Conservation (phyloP, 2,329 filamentous ascomycete species). For the Tricladium varicosporioides region DNA sequence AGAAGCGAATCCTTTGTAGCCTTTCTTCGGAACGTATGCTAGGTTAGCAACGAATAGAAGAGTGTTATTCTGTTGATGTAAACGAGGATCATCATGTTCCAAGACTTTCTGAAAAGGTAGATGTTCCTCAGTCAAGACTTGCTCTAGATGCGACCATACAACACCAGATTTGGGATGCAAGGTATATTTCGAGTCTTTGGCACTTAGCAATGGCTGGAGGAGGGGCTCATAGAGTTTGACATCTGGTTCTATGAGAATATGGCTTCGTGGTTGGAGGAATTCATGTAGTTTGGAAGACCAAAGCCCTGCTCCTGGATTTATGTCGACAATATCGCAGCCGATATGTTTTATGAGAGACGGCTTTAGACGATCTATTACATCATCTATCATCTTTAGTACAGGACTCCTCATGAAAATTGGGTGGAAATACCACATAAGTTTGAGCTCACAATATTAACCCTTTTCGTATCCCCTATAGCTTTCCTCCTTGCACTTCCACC, state of each 20-base stretch:
- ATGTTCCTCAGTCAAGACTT: conserved; percentile 48
- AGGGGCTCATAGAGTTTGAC: conserved; percentile 55
- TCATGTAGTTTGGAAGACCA: conserved; percentile 79
- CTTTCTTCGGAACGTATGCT: conserved; percentile 49
- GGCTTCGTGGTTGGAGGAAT: conserved; percentile 71
- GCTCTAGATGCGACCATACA: conserved; percentile 57
- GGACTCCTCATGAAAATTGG: background rate
- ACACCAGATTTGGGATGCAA: conserved; percentile 57
- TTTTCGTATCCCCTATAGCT: conserved; percentile 34
- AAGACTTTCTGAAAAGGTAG: conserved; percentile 52
- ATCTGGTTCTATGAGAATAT: conserved; percentile 79
- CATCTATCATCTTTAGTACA: conserved; percentile 21
- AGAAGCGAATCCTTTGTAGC: conserved; percentile 53
- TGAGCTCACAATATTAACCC: conserved; percentile 54
- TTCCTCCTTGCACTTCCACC: background rate
- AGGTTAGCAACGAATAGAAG: conserved; percentile 73
- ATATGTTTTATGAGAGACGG: conserved; percentile 65
- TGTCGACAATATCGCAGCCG: conserved; percentile 82
- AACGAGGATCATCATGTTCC: conserved; percentile 36
- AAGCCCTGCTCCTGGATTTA: conserved; percentile 77
- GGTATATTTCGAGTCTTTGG: conserved; percentile 44
- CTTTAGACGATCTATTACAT: conserved; percentile 60
- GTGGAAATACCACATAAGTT: conserved; percentile 42
- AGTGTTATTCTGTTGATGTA: conserved; percentile 61
- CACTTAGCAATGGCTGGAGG: conserved; percentile 55